A percentile compares a stretch with the other conserved stretches of the same genome.
Conservation (phyloP, 257 asterid species). For the Jacaranda copaia region DNA sequence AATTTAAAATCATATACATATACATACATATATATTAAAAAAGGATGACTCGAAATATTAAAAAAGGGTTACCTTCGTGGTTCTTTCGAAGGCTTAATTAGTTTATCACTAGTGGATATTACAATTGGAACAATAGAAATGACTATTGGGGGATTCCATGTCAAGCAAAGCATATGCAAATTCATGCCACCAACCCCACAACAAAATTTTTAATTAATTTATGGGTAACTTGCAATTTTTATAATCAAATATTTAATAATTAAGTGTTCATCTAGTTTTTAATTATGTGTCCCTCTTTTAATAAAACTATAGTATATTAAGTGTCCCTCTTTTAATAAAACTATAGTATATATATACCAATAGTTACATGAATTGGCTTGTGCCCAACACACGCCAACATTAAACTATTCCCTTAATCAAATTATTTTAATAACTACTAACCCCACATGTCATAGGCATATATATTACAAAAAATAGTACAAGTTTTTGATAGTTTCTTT, state of each 20-base stretch:
- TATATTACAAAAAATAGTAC: not conserved
- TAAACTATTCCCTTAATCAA: not conserved
- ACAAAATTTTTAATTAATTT: not conserved
- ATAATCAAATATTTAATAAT: not conserved
- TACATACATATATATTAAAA: too few relatives aligned
- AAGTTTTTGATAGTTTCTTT: not conserved
- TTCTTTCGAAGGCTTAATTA: not conserved
- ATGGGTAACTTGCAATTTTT: not conserved
- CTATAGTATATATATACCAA: not conserved
- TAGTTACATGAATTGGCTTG: not conserved
- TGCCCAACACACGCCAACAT: not conserved
- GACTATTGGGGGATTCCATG: not conserved
- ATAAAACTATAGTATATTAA: not conserved
- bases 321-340: not conserved
- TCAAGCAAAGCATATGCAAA: not conserved
- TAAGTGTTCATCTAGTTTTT: constrained; percentile 1
- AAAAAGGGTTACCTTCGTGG: not conserved
- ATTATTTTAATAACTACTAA: not conserved
- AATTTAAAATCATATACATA: too few relatives aligned
- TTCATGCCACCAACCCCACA: not conserved
- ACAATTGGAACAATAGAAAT: not conserved
- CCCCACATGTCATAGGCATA: not conserved
- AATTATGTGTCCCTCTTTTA: not conserved
- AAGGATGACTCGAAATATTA: not conserved
- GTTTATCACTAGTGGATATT: not conserved